Conservation (phyloP, 2,329 filamentous ascomycete genomes). For the Colletotrichum lini region DNA sequence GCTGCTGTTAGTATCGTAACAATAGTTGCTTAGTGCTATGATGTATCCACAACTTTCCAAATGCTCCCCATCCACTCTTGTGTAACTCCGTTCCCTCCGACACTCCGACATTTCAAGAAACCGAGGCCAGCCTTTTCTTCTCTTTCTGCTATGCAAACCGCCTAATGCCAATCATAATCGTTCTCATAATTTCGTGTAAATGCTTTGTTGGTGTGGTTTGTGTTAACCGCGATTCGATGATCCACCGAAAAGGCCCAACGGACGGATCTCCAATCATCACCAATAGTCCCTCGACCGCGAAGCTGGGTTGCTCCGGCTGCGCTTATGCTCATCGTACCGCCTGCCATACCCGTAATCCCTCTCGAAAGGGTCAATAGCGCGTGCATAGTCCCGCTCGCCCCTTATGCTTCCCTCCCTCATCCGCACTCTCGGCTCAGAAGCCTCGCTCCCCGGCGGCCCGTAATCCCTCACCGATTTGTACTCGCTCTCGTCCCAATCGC, state of each 20-base stretch:
- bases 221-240: no score
- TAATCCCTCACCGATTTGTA: constrained; percentile 31
- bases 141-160: neutral
- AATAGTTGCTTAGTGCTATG: neutral
- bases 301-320: constrained; percentile 34
- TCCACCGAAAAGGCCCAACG: no score
- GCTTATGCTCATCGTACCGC: constrained; percentile 25
- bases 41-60: no score
- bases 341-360: constrained; percentile 27
- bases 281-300: constrained; percentile 27
- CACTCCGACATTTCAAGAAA: no score
- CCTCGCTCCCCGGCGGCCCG: constrained; percentile 20
- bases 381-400: constrained; percentile 17
- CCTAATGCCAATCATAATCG: neutral
- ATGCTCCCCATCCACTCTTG: neutral
- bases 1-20: neutral
- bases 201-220: neutral
- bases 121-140: neutral
- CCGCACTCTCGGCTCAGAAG: constrained; percentile 9
- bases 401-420: neutral
- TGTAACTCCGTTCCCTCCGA: no score
- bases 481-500: constrained; percentile 30
- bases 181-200: neutral
- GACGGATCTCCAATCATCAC: neutral
- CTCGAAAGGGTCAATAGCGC: constrained; percentile 21